These are phyloP conservation scores for Conticribra guillardii DNA, from an alignment of 108 stramenopile species.

Conservation along the genomic window DNA sequence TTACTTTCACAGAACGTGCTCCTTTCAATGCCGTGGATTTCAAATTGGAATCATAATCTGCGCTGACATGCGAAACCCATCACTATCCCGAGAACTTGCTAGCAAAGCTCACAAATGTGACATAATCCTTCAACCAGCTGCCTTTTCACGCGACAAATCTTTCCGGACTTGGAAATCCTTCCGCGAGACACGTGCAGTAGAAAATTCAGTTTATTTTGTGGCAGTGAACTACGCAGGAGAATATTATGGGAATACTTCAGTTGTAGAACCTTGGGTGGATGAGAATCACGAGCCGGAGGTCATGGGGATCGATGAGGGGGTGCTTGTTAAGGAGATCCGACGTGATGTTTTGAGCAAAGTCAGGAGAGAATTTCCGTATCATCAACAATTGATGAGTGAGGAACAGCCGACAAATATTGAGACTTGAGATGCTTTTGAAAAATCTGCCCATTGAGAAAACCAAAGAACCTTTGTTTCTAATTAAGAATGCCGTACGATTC, in stretches of 20 bases:
- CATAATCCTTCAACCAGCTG: constrained; percentile 42
- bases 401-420: not conserved
- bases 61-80: constrained; percentile 37
- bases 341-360: constrained; percentile 5
- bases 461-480: too few relatives aligned
- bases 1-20: not conserved
- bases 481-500: too few relatives aligned
- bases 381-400: constrained; percentile 8
- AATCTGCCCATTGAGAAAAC: too few relatives aligned
- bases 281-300: constrained; percentile 21
- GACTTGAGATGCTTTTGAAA: too few relatives aligned
- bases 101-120: constrained; percentile 7
- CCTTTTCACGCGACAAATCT: constrained; percentile 31
- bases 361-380: constrained; percentile 7
- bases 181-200: constrained; percentile 45
- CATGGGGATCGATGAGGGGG: constrained; percentile 1
- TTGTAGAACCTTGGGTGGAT: constrained; percentile 42
- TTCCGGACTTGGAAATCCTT: constrained; percentile 49
- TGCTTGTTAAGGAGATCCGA: constrained; percentile 1
- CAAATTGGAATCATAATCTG: constrained; percentile 40
- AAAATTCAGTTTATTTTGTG: constrained; percentile 39
- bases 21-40: constrained; percentile 21
- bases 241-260: constrained; percentile 31
- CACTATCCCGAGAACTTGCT: constrained; percentile 11
- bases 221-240: constrained; percentile 37